Conservation (phyloP, 345 rosid genomes). For the Bruguiera gymnorhiza region DNA sequence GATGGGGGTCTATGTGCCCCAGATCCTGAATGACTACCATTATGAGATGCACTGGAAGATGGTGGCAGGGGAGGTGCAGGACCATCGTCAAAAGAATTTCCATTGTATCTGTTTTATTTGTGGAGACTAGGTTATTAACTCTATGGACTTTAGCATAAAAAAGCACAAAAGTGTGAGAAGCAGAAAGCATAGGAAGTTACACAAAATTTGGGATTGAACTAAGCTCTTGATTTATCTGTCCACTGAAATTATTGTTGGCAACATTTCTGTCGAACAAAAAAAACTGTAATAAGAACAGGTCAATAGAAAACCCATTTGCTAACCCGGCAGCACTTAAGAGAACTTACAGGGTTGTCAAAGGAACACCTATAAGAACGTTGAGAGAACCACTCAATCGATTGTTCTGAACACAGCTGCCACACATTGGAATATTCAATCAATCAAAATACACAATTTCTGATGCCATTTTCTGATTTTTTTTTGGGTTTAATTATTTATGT, state of each 20-base stretch:
- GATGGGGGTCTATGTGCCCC: constrained; percentile 32
- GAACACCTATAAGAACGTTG: constrained; percentile 53
- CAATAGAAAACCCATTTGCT: neutral
- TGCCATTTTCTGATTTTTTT: neutral
- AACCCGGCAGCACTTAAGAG: neutral
- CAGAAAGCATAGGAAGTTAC: constrained; percentile 42
- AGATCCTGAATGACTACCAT: constrained; percentile 45
- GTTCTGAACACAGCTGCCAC: constrained; percentile 79
- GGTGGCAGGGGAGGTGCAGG: constrained; percentile 81
- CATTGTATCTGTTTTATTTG: constrained; percentile 62
- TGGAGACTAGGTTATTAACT: constrained; percentile 19
- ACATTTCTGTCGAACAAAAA: constrained; percentile 62
- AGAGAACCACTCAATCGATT: constrained; percentile 85
- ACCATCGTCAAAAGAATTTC: constrained; percentile 78
- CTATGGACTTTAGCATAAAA: neutral
- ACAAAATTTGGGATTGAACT: constrained; percentile 57
- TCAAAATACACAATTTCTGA: constrained; percentile 9
- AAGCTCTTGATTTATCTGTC: constrained; percentile 87
- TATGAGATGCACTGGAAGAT: constrained; percentile 53
- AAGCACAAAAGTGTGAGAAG: neutral
- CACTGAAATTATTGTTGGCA: constrained; percentile 81
- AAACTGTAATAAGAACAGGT: constrained; percentile 16
- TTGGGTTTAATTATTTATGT: neutral
- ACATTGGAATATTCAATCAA: constrained; percentile 21
- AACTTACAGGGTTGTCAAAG: constrained; percentile 82